Percentiles rank a stretch among this genome's conserved stretches.
Evolutionary conservation across 2,329 filamentous ascomycete species (phyloP).

Genomic region (Diplodia scrobiculata): DNA sequence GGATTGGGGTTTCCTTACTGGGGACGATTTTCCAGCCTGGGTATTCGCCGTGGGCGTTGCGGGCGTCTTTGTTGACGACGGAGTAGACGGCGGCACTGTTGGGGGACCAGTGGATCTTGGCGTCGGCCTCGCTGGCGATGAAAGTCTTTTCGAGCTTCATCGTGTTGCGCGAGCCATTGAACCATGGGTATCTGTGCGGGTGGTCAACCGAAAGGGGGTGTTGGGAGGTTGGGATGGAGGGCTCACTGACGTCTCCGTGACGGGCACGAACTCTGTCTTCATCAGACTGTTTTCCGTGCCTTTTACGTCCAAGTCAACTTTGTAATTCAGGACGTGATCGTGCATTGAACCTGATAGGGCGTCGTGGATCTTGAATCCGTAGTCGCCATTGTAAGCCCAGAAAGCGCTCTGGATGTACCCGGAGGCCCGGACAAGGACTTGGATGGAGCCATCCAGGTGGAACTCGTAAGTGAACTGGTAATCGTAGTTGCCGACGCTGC

Average conservation of each 20-base stretch:
- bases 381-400: conserved; percentile 38
- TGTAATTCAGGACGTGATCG: conserved; percentile 49
- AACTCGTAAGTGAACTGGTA: conserved; percentile 39
- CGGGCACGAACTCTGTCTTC: conserved; percentile 38
- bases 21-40: conserved; percentile 50
- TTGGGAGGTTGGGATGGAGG: not conserved
- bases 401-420: conserved; percentile 39
- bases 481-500: conserved; percentile 48
- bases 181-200: conserved; percentile 50
- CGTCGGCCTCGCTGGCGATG: conserved; percentile 44
- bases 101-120: conserved; percentile 50
- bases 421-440: conserved; percentile 37
- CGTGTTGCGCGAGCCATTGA: conserved; percentile 53
- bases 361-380: conserved; percentile 46
- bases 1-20: not conserved
- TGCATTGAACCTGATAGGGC: conserved; percentile 42
- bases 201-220: not conserved
- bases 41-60: conserved; percentile 56
- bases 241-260: conserved; percentile 38
- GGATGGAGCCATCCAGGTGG: conserved; percentile 38
- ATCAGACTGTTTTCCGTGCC: conserved; percentile 43
- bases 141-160: conserved; percentile 54
- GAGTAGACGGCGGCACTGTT: conserved; percentile 54
- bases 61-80: conserved; percentile 55
- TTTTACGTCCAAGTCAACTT: conserved; percentile 47